Conservation (phyloP, 1,284 basidiomycete genomes). For the Meripilus lineatus region DNA sequence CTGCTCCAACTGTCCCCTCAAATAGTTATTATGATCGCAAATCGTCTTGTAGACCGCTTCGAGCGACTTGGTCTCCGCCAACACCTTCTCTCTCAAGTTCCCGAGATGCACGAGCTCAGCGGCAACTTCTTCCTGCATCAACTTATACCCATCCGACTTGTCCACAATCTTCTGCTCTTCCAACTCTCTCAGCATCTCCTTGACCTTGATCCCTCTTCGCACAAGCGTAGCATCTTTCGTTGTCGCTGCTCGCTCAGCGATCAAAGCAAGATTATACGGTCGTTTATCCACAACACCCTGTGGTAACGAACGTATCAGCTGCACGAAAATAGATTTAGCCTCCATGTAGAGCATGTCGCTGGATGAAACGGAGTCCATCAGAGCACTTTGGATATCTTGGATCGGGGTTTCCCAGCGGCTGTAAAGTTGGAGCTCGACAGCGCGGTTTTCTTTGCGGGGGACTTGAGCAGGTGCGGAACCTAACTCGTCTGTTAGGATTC, state of each 20-base stretch:
- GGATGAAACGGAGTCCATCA: slow-evolving; percentile 97
- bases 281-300: slow-evolving; percentile 69
- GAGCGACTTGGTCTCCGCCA: slow-evolving; percentile 87
- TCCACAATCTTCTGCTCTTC: slow-evolving; percentile 91
- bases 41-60: slow-evolving; percentile 99
- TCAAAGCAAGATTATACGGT: slow-evolving; percentile 84
- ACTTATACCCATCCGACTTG: slow-evolving; percentile 75
- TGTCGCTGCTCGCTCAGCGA: slow-evolving; percentile 94
- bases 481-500: slow-evolving; percentile 94
- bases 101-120: slow-evolving; percentile 95
- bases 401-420: slow-evolving; percentile 99
- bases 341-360: slow-evolving; percentile 99
- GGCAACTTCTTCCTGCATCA: slow-evolving; percentile 96
- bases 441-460: slow-evolving; percentile 94
- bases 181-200: slow-evolving; percentile 96
- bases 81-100: slow-evolving; percentile 93
- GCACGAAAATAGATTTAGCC: slow-evolving; percentile 98
- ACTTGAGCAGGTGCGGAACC: slow-evolving; percentile 91
- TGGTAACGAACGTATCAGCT: slow-evolving; percentile 93
- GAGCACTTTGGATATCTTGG: slow-evolving; percentile 92
- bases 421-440: slow-evolving; percentile 90
- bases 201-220: slow-evolving; percentile 97
- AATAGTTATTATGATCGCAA: slow-evolving; percentile 97
- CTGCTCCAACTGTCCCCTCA: slow-evolving; percentile 94
- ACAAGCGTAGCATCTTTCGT: slow-evolving; percentile 96